phyloP scores from a whole-genome alignment of 371 early-diverging fungal species.

The Mucor sp. region DNA sequence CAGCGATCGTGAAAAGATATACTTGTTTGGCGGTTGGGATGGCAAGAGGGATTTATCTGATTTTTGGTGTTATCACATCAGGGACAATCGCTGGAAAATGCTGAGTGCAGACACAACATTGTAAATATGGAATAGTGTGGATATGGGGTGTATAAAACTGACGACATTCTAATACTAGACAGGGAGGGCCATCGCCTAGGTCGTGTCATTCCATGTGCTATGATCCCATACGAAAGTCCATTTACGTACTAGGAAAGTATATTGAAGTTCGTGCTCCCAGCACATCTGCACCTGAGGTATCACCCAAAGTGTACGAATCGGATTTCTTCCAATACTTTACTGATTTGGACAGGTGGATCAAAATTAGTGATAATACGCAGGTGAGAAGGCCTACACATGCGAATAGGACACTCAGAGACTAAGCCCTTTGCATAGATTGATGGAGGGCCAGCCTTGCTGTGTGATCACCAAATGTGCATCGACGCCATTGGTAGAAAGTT shows the following conservation, averaged over 20 bases:
- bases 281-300: conserved; percentile 48
- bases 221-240: conserved; percentile 69
- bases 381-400: too few relatives aligned
- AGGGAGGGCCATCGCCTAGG: conserved; percentile 89
- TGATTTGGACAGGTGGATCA: conserved; percentile 67
- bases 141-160: neutral
- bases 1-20: conserved; percentile 69
- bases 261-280: conserved; percentile 56
- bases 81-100: conserved; percentile 71
- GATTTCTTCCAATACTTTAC: conserved; percentile 91
- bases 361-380: conserved; percentile 75
- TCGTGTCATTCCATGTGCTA: conserved; percentile 94
- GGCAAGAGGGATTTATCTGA: conserved; percentile 89
- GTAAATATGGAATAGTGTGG: conserved; percentile 48
- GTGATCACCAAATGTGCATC: conserved; percentile 94
- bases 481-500: conserved; percentile 70
- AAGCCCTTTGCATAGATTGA: conserved; percentile 31
- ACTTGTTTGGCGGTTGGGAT: conserved; percentile 97
- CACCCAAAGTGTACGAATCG: conserved; percentile 54
- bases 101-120: conserved; percentile 73
- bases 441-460: conserved; percentile 90
- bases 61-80: conserved; percentile 84
- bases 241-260: conserved; percentile 88
- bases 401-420: neutral
- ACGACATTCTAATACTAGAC: conserved; percentile 32